Evolutionary conservation across 164 flowering plant genomes (phyloP).

Genomic region (Berberis thunbergii): DNA sequence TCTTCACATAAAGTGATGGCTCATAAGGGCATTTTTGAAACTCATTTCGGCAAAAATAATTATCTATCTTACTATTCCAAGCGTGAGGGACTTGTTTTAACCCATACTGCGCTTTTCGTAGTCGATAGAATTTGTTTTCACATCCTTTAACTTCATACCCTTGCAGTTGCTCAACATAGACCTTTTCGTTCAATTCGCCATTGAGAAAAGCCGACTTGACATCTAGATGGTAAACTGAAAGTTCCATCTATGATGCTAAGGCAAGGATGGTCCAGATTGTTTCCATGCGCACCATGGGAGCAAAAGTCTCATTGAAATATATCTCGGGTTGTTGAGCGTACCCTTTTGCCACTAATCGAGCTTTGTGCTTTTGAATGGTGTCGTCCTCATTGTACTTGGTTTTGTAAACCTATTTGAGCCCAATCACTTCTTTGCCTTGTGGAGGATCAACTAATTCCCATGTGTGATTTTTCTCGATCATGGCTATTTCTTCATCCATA

Average conservation of each 20-base stretch:
- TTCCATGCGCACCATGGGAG: slow-evolving; percentile 1
- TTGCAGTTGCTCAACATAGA: not conserved
- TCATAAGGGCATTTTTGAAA: slow-evolving; percentile 3
- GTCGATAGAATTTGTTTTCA: slow-evolving; percentile 5
- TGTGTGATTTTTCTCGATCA: not conserved
- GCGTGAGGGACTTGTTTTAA: slow-evolving; percentile 5
- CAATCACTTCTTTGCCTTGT: too few relatives aligned
- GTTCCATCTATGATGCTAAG: not conserved
- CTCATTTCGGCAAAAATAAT: slow-evolving; percentile 2
- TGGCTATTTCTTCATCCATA: not conserved
- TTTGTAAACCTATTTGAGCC: not conserved
- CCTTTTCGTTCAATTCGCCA: not conserved
- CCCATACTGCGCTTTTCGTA: slow-evolving; percentile 2
- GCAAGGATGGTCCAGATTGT: not conserved
- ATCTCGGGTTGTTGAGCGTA: not conserved
- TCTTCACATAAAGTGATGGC: not conserved
- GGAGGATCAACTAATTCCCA: too few relatives aligned
- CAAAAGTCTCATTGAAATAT: not conserved
- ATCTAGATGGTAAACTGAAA: not conserved
- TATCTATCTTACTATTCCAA: slow-evolving; percentile 10
- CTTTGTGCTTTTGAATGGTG: not conserved
- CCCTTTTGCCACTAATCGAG: not conserved
- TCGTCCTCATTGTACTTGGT: not conserved
- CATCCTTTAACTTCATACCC: not conserved
- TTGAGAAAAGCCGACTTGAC: not conserved